These are phyloP conservation scores for Colletotrichum truncatum DNA, from an alignment of 2,329 filamentous ascomycete genomes.

Conservation along the genomic window DNA sequence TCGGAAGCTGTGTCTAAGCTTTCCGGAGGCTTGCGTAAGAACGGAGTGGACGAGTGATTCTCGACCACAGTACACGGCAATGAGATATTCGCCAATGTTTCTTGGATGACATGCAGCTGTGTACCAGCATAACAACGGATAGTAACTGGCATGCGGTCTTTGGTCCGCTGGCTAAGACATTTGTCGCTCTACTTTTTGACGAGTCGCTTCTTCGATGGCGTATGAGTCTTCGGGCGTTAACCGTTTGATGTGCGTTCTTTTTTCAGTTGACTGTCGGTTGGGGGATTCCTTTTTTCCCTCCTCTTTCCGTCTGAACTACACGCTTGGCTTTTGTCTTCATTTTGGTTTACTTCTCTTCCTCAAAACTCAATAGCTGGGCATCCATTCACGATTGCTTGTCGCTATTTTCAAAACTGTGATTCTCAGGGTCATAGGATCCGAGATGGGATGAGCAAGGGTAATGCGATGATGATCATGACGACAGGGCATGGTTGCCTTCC, in stretches of 20 bases:
- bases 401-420: background rate
- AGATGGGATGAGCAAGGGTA: conserved; percentile 12
- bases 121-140: conserved; percentile 16
- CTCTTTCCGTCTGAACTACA: conserved; percentile 2
- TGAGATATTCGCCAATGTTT: conserved; percentile 8
- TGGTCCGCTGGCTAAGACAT: conserved; percentile 15
- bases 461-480: conserved; percentile 6
- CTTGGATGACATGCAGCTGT: conserved; percentile 14
- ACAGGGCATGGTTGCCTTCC: background rate
- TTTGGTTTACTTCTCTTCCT: no score
- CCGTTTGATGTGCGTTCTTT: background rate
- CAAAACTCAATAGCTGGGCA: background rate
- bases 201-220: background rate
- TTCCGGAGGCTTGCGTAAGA: background rate
- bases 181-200: conserved; percentile 6
- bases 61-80: conserved; percentile 3
- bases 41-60: background rate
- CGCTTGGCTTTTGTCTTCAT: background rate
- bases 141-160: conserved; percentile 23
- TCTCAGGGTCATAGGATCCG: background rate
- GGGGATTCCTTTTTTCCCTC: background rate
- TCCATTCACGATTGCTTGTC: background rate
- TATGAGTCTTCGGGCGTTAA: background rate
- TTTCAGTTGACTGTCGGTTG: no score
- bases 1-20: background rate